Base-by-base conservation (phyloP, 1,284 basidiomycete genomes). In the Leccinum subfulvum region DNA sequence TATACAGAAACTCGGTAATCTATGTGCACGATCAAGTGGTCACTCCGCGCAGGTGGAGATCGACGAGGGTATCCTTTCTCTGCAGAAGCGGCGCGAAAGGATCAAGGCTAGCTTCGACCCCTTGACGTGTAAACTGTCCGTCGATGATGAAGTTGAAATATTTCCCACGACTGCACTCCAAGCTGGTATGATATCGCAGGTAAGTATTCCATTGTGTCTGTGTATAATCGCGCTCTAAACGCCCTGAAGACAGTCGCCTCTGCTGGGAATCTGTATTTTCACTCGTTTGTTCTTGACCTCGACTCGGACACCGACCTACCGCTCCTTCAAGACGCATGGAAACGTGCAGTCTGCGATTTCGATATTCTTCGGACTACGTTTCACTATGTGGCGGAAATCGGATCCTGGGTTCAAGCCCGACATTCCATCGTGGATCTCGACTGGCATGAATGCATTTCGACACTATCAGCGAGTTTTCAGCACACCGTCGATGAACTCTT, bases 171-270 rank as follows among this genome's bases (percentile, higher is more conserved):
- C 81, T 4, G 73, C 74, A 11, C 71, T 83, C 14, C 82, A 83
- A 68, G 74, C 79, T 16, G 82, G 82, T 6, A 82, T 83, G 81
- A 68, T 83, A 47, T 81, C 82, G 4, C 82, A 83, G 73, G 82
- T 82, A 65, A 37, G 71, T 65, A 11, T 44, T 35, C 30, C 37
- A 13, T 62, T 21, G 6, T 5, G 6, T 5, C 56, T 6, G 33
- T 51, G 58, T 62, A 11, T 21, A 3, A 18, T 47, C 26, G 21
- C 14, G 35, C 61, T 65, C 18, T 37, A 49, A 62, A n/a, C 14
- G 6, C 8, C 30, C 21, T 16, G 55, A 52, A 84, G 82, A 83
- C 82, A 3, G 67, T 83, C n/a, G 72, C 70, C 47, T 80, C 82
- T 11, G 66, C 67, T n/a, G 81, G 82, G 5, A 67, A 72, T 13